A percentile compares a stretch with the other conserved stretches of the same genome.
phyloP scores from a whole-genome alignment of 2,329 filamentous ascomycete genomes.

The Trichoderma polysporum region DNA sequence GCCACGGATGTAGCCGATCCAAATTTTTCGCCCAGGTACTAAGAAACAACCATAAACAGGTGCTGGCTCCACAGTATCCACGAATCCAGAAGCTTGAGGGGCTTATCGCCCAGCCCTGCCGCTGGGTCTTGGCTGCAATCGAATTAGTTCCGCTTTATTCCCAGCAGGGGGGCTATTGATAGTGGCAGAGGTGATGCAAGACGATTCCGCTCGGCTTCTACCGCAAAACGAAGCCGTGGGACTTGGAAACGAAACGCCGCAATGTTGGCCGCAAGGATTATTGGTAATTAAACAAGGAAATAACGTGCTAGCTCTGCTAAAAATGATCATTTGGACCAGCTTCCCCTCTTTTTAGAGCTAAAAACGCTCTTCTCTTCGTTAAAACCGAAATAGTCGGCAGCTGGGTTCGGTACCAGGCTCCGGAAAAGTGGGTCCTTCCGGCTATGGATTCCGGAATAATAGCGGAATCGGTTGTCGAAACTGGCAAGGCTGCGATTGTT shows the following conservation, averaged over 20 bases:
- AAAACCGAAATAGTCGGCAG: background rate
- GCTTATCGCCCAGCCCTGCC: slow-evolving; percentile 5
- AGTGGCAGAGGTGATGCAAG: background rate
- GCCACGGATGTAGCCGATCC: slow-evolving; percentile 9
- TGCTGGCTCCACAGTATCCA: background rate
- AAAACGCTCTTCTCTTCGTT: background rate
- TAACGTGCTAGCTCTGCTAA: background rate
- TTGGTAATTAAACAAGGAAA: background rate
- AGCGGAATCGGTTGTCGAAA: slow-evolving; percentile 15
- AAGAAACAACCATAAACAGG: background rate
- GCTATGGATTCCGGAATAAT: slow-evolving; percentile 2
- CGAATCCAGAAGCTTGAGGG: background rate
- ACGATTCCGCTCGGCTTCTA: background rate
- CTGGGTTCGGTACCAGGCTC: background rate
- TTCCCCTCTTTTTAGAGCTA: background rate
- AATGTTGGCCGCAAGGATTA: background rate
- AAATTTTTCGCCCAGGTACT: background rate
- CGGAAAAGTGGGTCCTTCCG: background rate
- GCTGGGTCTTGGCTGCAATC: background rate
- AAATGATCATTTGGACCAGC: background rate
- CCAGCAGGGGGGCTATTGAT: background rate
- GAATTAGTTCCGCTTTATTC: too few relatives aligned
- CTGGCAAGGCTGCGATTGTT: background rate
- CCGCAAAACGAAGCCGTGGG: background rate
- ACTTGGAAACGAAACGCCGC: background rate